These are phyloP conservation scores for Fusarium burgessii DNA, from an alignment of 2,329 filamentous ascomycete genomes.

Conservation along the genomic window DNA sequence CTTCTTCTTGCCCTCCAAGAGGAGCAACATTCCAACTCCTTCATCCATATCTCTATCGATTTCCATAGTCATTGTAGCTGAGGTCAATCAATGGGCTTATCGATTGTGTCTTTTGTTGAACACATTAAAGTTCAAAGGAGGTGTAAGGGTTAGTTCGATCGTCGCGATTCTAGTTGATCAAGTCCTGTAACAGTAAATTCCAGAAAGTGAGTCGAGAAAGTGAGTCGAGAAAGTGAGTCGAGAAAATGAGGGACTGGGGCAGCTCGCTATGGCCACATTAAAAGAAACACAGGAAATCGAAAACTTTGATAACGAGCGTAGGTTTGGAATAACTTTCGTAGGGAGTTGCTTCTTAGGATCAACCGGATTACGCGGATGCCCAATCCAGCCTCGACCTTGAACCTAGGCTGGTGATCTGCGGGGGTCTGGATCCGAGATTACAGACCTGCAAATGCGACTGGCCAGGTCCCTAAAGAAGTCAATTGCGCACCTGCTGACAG, in stretches of 20 bases:
- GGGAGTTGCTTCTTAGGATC: constrained; percentile 5
- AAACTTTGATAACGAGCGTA: constrained; percentile 7
- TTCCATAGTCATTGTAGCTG: constrained; percentile 15
- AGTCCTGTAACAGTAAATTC: background rate
- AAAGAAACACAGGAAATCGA: background rate
- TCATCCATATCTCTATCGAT: constrained; percentile 38
- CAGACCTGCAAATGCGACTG: constrained; percentile 8
- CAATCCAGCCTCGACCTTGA: constrained; percentile 2
- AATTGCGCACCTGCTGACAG: constrained; percentile 1
- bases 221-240: background rate
- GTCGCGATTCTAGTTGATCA: constrained; percentile 5
- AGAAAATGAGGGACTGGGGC: constrained; percentile 13
- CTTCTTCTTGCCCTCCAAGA: constrained; percentile 49
- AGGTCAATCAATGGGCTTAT: background rate
- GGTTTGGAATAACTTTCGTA: background rate
- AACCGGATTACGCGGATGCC: constrained; percentile 30
- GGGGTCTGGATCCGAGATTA: constrained; percentile 40
- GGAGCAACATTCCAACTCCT: constrained; percentile 46
- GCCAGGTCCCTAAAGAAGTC: background rate
- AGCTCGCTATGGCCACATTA: background rate
- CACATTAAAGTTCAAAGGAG: constrained; percentile 1
- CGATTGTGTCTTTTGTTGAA: background rate
- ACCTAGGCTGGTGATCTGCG: constrained; percentile 29
- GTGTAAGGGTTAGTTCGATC: background rate
- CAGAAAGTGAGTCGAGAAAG: constrained; percentile 4